phyloP scores from a whole-genome alignment of 2,329 filamentous ascomycete species.

The Clonostachys rhizophaga region DNA sequence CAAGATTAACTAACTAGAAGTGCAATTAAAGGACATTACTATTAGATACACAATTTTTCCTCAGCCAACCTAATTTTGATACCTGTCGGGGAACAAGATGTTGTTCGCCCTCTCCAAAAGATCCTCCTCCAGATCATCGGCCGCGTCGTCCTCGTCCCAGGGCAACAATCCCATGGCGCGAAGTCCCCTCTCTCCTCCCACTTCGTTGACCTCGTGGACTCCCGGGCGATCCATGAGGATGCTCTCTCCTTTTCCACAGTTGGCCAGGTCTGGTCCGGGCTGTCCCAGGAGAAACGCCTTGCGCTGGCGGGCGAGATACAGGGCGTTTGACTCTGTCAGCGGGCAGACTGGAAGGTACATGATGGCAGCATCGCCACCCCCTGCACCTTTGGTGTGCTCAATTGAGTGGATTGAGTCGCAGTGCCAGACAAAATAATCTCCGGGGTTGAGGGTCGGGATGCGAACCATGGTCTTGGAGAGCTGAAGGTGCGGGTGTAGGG shows the following conservation, averaged over 20 bases:
- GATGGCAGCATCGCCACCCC: conserved; percentile 13
- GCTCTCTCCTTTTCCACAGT: conserved; percentile 14
- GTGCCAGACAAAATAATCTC: conserved; percentile 74
- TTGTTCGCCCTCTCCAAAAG: conserved; percentile 15
- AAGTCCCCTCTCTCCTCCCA: conserved; percentile 31
- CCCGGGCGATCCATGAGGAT: conserved; percentile 23
- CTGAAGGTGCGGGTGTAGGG: conserved; percentile 65
- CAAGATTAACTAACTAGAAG: too few relatives aligned
- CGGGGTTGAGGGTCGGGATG: conserved; percentile 61
- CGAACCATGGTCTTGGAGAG: conserved; percentile 62
- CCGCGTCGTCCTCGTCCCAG: conserved; percentile 30
- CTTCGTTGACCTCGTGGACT: conserved; percentile 30
- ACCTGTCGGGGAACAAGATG: conserved; percentile 4
- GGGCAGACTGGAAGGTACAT: conserved; percentile 35
- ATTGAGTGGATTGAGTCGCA: conserved; percentile 67
- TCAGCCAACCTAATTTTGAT: not conserved
- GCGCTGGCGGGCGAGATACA: conserved; percentile 34
- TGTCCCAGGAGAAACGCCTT: conserved; percentile 32
- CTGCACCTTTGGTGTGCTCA: conserved; percentile 35
- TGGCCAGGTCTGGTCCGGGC: conserved; percentile 30
- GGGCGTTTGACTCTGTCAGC: conserved; percentile 33
- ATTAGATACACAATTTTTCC: too few relatives aligned
- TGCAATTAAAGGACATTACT: too few relatives aligned
- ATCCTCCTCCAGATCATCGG: conserved; percentile 20
- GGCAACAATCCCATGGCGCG: conserved; percentile 34